A percentile compares a stretch with the other conserved stretches of the same genome.
phyloP scores from a whole-genome alignment of 805 yeast genomes.

The Wickerhamiella vanderwaltii region DNA sequence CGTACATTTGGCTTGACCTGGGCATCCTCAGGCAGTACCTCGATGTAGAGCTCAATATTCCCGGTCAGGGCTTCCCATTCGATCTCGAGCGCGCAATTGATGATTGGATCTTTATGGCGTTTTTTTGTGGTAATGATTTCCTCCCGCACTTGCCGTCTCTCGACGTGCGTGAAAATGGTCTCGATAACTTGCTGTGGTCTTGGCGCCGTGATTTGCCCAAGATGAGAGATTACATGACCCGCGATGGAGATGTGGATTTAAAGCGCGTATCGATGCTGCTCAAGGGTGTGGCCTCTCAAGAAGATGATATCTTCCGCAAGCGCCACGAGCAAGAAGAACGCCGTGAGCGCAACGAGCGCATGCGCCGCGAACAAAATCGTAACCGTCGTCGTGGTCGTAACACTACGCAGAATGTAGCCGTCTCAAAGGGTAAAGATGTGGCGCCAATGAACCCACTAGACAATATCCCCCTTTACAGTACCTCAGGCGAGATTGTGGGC shows the following conservation, averaged over 20 bases:
- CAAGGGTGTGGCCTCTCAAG: constrained; percentile 53
- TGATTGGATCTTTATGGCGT: constrained; percentile 98
- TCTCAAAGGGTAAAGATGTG: constrained; percentile 47
- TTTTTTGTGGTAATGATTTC: constrained; percentile 97
- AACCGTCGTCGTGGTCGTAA: constrained; percentile 30
- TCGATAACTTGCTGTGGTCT: constrained; percentile 63
- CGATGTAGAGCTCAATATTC: constrained; percentile 64
- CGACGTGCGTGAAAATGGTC: constrained; percentile 89
- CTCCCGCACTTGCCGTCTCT: constrained; percentile 90
- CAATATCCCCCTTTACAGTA: constrained; percentile 65
- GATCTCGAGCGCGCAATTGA: constrained; percentile 93
- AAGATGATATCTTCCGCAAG: constrained; percentile 61
- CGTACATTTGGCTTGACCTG: constrained; percentile 89
- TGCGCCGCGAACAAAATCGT: constrained; percentile 33
- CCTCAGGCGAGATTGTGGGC: constrained; percentile 63
- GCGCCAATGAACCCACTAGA: constrained; percentile 60
- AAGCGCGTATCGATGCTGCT: constrained; percentile 65
- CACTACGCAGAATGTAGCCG: constrained; percentile 25
- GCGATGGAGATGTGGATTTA: constrained; percentile 75
- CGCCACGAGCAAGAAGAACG: constrained; percentile 60
- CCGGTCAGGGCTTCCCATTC: constrained; percentile 56
- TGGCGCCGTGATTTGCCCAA: constrained; percentile 69
- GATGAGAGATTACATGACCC: constrained; percentile 67
- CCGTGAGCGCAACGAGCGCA: constrained; percentile 49
- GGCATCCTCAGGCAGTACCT: constrained; percentile 80